Percentiles rank a stretch among this genome's conserved stretches.
Evolutionary conservation across 805 yeast genomes (phyloP).

Genomic region (Kazachstania taianensis): DNA sequence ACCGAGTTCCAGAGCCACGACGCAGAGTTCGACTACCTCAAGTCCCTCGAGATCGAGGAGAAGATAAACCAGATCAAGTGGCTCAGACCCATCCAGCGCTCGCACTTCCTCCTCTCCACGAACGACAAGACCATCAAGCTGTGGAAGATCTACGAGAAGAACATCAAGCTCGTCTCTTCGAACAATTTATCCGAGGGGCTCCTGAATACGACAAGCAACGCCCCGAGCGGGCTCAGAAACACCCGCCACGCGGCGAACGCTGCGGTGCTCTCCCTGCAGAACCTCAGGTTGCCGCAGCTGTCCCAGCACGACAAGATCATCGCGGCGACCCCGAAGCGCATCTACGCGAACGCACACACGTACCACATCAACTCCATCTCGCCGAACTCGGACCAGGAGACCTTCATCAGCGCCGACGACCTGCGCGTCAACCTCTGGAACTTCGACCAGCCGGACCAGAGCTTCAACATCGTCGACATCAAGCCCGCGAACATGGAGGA

Average conservation of each 20-base stretch:
- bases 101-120: constrained; percentile 84
- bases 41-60: constrained; percentile 94
- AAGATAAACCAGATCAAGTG: constrained; percentile 96
- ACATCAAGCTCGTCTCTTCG: constrained; percentile 83
- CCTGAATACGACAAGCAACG: constrained; percentile 2
- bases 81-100: constrained; percentile 75
- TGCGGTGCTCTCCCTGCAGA: constrained; percentile 31
- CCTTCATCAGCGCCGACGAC: constrained; percentile 88
- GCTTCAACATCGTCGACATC: constrained; percentile 94
- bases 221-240: too few species aligned
- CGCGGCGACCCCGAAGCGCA: constrained; percentile 86
- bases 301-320: constrained; percentile 92
- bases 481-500: constrained; percentile 99
- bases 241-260: constrained; percentile 1
- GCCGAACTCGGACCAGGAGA: constrained; percentile 91
- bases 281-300: constrained; percentile 72
- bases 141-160: constrained; percentile 92
- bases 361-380: constrained; percentile 95
- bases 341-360: constrained; percentile 94
- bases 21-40: constrained; percentile 94
- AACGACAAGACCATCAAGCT: constrained; percentile 97
- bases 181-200: constrained; percentile 31
- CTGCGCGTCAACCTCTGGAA: constrained; percentile 94
- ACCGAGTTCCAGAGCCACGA: constrained; percentile 98
- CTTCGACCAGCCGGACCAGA: constrained; percentile 84